Percentiles rank a stretch among this genome's conserved stretches.
These are phyloP conservation scores for Echinosophora koreensis DNA, from an alignment of 306 rosid genomes.

Conservation along the genomic window DNA sequence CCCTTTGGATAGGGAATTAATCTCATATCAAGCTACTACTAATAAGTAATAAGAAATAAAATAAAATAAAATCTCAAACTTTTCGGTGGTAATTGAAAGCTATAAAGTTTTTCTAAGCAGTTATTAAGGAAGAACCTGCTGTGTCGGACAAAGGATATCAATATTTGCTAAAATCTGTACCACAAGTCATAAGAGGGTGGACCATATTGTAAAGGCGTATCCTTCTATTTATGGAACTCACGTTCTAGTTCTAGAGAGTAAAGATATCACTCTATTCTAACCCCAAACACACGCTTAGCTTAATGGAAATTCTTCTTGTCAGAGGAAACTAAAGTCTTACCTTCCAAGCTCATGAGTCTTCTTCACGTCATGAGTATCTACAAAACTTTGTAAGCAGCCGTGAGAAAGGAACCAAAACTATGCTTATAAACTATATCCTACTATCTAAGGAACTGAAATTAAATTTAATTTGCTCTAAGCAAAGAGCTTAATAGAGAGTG, in stretches of 20 bases:
- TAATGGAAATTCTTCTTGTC: conserved; percentile 36
- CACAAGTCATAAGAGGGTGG: conserved; percentile 24
- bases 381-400: conserved; percentile 8
- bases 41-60: background rate
- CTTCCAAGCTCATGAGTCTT: conserved; percentile 46
- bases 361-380: background rate
- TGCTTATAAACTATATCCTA: background rate
- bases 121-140: conserved; percentile 22
- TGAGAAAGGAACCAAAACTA: conserved; percentile 9
- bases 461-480: conserved; percentile 21
- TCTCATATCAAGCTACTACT: conserved; percentile 49
- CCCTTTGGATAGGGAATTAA: conserved; percentile 37
- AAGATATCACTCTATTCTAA: conserved; percentile 25
- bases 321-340: conserved; percentile 38
- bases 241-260: background rate
- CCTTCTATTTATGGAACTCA: conserved; percentile 46
- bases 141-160: background rate
- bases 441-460: conserved; percentile 41
- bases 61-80: background rate
- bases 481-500: conserved; percentile 19
- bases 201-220: conserved; percentile 32
- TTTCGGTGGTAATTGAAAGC: conserved; percentile 33
- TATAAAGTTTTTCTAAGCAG: background rate
- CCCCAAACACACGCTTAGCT: conserved; percentile 53
- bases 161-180: conserved; percentile 19